Evolutionary conservation across 495 filamentous ascomycete species (phyloP).

Genomic region (Neurospora sublineolata): DNA sequence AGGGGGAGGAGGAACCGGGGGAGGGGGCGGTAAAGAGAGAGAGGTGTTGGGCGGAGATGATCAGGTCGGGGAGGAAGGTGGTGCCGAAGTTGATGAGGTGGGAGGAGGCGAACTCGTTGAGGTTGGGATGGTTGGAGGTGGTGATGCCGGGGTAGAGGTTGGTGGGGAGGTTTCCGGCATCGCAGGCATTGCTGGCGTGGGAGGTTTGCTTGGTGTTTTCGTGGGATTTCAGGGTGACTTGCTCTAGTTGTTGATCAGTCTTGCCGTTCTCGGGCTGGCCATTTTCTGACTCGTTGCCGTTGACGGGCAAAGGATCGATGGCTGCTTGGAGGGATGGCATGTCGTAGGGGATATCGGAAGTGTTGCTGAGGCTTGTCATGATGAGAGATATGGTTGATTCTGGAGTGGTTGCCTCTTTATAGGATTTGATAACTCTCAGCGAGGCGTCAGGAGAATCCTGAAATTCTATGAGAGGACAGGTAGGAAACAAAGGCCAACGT

Average conservation of each 20-base stretch:
- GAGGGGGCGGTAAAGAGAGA: conserved; percentile 14
- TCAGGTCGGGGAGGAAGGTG: conserved; percentile 14
- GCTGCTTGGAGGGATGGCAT: neutral
- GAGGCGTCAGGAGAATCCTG: too few relatives aligned
- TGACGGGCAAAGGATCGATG: neutral
- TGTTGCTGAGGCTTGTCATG: neutral
- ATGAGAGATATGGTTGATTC: neutral
- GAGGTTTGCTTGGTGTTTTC: neutral
- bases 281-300: neutral
- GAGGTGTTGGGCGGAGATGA: conserved; percentile 12
- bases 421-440: too few relatives aligned
- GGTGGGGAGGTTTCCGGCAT: neutral
- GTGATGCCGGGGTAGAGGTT: conserved; percentile 3
- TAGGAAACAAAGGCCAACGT: too few relatives aligned
- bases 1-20: neutral
- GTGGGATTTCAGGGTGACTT: neutral
- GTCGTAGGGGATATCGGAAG: neutral
- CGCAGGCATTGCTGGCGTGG: neutral
- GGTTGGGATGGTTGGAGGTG: neutral
- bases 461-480: too few relatives aligned
- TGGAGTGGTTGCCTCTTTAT: neutral
- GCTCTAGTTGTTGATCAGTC: neutral
- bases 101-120: conserved; percentile 6
- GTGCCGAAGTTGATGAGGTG: conserved; percentile 20
- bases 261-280: neutral